These are phyloP conservation scores for Teratosphaeria epicoccoides DNA, from an alignment of 2,329 filamentous ascomycete species.

Conservation along the genomic window DNA sequence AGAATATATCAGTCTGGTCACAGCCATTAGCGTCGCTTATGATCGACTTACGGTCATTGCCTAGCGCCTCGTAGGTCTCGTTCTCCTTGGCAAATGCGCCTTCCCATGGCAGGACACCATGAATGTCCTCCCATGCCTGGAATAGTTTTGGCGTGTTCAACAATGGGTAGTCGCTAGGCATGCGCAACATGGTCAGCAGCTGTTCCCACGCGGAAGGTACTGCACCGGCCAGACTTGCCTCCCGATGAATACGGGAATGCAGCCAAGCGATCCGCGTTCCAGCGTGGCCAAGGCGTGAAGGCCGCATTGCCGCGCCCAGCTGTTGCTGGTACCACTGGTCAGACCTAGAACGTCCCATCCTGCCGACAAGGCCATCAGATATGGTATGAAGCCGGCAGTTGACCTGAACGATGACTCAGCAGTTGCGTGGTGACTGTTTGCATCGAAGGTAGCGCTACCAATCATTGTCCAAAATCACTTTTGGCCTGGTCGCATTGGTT, in stretches of 20 bases:
- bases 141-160: conserved; percentile 37
- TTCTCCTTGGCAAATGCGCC: conserved; percentile 38
- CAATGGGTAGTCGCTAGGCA: conserved; percentile 35
- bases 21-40: background rate
- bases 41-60: conserved; percentile 33
- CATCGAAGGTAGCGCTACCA: background rate
- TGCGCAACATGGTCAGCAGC: background rate
- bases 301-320: conserved; percentile 37
- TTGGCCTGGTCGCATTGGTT: background rate
- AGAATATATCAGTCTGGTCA: background rate
- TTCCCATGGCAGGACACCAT: conserved; percentile 37
- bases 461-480: background rate
- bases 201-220: background rate
- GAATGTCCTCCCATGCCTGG: conserved; percentile 34
- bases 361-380: conserved; percentile 35
- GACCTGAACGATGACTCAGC: conserved; percentile 36
- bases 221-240: background rate
- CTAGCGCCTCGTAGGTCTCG: conserved; percentile 31
- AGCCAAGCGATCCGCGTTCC: conserved; percentile 36
- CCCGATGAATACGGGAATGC: conserved; percentile 40
- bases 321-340: conserved; percentile 33
- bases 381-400: conserved; percentile 39
- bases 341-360: conserved; percentile 37
- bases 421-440: background rate
- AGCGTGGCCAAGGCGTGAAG: conserved; percentile 39